phyloP scores from a whole-genome alignment of 2,329 filamentous ascomycete genomes.

The Beauveria medogensis region DNA sequence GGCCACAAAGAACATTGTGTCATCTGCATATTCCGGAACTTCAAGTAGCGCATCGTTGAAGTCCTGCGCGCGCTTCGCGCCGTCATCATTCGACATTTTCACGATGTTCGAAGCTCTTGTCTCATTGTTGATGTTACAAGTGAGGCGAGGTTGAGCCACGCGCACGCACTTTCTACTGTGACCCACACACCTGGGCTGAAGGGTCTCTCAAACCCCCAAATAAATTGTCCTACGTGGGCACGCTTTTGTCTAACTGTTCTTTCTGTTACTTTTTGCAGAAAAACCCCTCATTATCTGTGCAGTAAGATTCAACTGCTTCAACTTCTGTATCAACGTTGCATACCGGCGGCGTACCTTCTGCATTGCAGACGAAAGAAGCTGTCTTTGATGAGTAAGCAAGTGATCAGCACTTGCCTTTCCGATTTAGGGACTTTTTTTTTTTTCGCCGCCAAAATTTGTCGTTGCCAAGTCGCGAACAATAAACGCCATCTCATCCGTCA shows the following conservation, averaged over 20 bases:
- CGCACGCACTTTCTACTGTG: neutral
- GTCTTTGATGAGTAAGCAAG: slow-evolving; percentile 6
- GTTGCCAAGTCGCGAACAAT: neutral
- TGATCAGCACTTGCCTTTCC: neutral
- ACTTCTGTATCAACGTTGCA: too few relatives aligned
- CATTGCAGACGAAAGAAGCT: neutral
- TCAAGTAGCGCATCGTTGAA: slow-evolving; percentile 20
- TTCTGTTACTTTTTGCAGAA: neutral
- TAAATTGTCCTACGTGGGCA: neutral
- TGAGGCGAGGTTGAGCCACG: neutral
- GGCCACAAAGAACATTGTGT: slow-evolving; percentile 23
- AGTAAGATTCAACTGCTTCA: too few relatives aligned
- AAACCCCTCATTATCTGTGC: too few relatives aligned
- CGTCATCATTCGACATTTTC: slow-evolving; percentile 11
- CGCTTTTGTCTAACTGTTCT: neutral
- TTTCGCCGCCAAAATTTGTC: neutral
- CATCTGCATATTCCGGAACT: slow-evolving; percentile 22
- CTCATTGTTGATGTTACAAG: neutral
- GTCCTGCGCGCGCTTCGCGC: slow-evolving; percentile 20
- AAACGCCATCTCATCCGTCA: neutral
- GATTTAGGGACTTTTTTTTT: slow-evolving; percentile 2
- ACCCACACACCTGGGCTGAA: neutral
- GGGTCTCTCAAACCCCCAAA: neutral
- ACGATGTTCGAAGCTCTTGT: neutral
- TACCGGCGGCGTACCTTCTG: too few relatives aligned